Base-by-base conservation (phyloP, 805 yeast species). In the Metschnikowia hibisci region DNA sequence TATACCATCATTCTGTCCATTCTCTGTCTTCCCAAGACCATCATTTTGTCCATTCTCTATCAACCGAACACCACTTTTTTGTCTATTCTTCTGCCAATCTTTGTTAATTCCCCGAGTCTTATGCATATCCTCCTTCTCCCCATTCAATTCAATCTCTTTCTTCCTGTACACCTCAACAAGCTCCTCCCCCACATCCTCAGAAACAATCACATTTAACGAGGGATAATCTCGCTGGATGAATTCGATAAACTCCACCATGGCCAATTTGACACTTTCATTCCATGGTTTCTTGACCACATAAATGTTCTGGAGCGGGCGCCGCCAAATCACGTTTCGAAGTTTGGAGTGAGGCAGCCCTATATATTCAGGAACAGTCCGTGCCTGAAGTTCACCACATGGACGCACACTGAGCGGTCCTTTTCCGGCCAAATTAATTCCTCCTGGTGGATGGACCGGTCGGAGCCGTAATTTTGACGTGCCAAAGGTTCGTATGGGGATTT, bases 201-300 rank as follows among this genome's bases (percentile, higher is more conserved):
- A 82, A 7, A 88, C 82, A n/a, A 91, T 77, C 2, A 91, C 79
- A 50, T 88, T 89, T 32, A 88, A 74, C 13, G 76, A 71, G 0
- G 91, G 90, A 58, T 87, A 85, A 8, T 73, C 66, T 5, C 66
- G 63, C 51, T 81, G 80, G 7, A 89, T 51, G 54, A 80, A 82
- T 5, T 71, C 63, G 14, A 89, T 77, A 48, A 90, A 83, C 34
- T 70, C 68, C 6, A 79, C 72, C 78, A 84, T 78, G 4, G 93
- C 88, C 6, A 68, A 64, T 11, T 82, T 69, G 3, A 87, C 95
- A 7, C 68, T 65, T 2, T 66, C 61, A 39, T 87, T 78, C 82
- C 86, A 80, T 1, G 96, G 96, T 58, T 91, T 91, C 63, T 89
- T 90, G 25, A 87, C 87, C 13, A 91, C 70, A 42, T 84, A 74